These are phyloP conservation scores for Phtheirospermum japonicum DNA, from an alignment of 257 asterid genomes.

Conservation along the genomic window DNA sequence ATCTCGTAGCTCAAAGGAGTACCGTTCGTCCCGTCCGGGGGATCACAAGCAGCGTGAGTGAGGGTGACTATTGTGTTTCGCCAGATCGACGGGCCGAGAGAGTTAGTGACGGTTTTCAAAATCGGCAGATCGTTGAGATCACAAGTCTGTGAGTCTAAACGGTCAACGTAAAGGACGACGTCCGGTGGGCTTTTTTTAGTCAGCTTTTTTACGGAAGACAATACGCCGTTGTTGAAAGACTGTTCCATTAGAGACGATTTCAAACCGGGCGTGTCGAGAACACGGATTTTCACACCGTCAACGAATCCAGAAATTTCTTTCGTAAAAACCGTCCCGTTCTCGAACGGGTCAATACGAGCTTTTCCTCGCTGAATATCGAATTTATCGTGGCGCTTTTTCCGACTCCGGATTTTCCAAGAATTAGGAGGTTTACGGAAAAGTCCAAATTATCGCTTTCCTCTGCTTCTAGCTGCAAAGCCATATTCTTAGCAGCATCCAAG, in stretches of 20 bases:
- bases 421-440: conserved; percentile 71
- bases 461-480: conserved; percentile 68
- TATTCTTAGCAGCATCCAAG: conserved; percentile 71
- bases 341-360: conserved; percentile 63
- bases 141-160: conserved; percentile 79
- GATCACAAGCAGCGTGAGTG: conserved; percentile 89
- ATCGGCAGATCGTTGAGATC: conserved; percentile 88
- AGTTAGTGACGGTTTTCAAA: conserved; percentile 55
- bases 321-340: conserved; percentile 54
- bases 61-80: conserved; percentile 80
- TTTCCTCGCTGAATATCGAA: conserved; percentile 80
- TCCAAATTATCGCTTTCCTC: conserved; percentile 53
- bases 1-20: conserved; percentile 78
- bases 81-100: conserved; percentile 78
- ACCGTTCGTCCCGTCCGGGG: conserved; percentile 93
- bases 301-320: conserved; percentile 56
- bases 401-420: conserved; percentile 88
- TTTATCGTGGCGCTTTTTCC: conserved; percentile 92
- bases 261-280: conserved; percentile 87
- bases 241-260: conserved; percentile 73
- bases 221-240: conserved; percentile 51
- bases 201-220: conserved; percentile 60
- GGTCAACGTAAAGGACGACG: conserved; percentile 79
- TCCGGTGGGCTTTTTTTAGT: conserved; percentile 76
- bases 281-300: conserved; percentile 71